Evolutionary conservation across 2,329 filamentous ascomycete genomes (phyloP).

Genomic region (Fusarium sulawesiense): DNA sequence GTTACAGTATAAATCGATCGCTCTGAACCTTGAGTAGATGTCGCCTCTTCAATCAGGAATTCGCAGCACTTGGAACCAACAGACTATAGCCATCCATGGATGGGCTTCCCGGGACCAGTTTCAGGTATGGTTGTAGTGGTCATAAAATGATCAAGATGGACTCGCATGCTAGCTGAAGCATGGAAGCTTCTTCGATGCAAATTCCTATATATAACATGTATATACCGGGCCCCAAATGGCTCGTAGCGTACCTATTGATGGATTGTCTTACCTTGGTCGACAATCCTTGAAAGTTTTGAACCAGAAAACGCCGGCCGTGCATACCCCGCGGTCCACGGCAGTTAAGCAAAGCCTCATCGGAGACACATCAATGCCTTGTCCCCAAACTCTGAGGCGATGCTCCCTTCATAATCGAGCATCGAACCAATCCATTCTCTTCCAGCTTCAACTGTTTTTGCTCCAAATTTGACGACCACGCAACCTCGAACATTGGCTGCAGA

Average conservation of each 20-base stretch:
- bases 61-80: neutral
- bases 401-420: conserved; percentile 81
- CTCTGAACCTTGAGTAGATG: neutral
- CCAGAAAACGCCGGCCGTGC: neutral
- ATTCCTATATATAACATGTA: neutral
- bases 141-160: neutral
- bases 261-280: neutral
- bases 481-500: conserved; percentile 83
- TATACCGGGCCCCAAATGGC: neutral
- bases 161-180: neutral
- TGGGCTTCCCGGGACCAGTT: neutral
- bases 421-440: conserved; percentile 82
- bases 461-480: conserved; percentile 93
- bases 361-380: conserved; percentile 84
- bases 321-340: neutral
- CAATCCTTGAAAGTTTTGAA: neutral
- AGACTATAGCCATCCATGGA: too few relatives aligned
- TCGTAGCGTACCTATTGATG: neutral
- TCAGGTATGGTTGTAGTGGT: neutral
- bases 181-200: neutral
- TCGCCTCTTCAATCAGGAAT: neutral
- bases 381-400: conserved; percentile 77
- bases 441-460: conserved; percentile 82
- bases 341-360: conserved; percentile 53
- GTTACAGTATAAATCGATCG: neutral